Evolutionary conservation across 345 rosid species (phyloP).

Genomic region (Raphanus raphanistrum): DNA sequence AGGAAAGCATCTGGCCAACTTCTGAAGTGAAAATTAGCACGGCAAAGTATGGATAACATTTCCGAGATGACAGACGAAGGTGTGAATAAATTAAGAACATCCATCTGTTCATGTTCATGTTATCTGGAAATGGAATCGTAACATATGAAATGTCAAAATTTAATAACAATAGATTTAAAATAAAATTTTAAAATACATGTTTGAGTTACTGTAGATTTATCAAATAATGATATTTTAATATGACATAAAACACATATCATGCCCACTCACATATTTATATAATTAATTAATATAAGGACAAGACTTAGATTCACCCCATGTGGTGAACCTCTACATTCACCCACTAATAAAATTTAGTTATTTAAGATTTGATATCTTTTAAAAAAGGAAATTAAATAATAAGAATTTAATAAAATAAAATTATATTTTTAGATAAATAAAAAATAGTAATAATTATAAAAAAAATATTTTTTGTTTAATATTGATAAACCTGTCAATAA

Average conservation of each 20-base stretch:
- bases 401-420: too few species aligned
- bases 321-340: too few species aligned
- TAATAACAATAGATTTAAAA: neutral
- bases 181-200: neutral
- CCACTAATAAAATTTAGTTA: too few species aligned
- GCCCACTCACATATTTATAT: neutral
- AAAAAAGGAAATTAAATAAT: too few species aligned
- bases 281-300: neutral
- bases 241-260: neutral
- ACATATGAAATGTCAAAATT: neutral
- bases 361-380: too few species aligned
- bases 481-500: too few species aligned
- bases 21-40: neutral
- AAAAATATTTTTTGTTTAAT: too few species aligned
- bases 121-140: neutral
- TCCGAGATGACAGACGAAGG: neutral
- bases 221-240: too few species aligned
- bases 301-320: too few species aligned
- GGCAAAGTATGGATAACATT: neutral
- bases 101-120: neutral
- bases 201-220: neutral
- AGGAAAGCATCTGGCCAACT: neutral
- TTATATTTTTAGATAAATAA: too few species aligned
- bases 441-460: too few species aligned
- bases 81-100: neutral